These are phyloP conservation scores for Metarhizium guizhouense DNA, from an alignment of 2,329 filamentous ascomycete species.

Conservation along the genomic window DNA sequence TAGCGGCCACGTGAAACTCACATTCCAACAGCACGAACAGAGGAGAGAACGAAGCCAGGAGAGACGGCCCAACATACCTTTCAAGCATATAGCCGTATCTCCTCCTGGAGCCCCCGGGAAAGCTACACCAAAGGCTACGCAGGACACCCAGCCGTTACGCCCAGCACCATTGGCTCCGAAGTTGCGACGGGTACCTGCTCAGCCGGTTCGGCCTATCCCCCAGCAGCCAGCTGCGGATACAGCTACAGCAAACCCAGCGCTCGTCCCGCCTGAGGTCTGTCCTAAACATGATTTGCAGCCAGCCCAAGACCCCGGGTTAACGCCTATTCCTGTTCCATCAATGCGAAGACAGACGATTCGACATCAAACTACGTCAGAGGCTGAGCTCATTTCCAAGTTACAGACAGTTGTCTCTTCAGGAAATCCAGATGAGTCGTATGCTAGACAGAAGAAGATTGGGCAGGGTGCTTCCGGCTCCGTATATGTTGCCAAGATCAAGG, in stretches of 20 bases:
- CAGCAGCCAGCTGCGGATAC: neutral
- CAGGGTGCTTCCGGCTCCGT: slow-evolving; percentile 95
- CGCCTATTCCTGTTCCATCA: slow-evolving; percentile 27
- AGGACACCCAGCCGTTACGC: neutral
- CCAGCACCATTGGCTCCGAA: neutral
- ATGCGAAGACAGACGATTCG: slow-evolving; percentile 82
- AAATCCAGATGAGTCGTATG: slow-evolving; percentile 86
- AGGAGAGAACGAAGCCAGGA: neutral
- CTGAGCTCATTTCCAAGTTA: slow-evolving; percentile 89
- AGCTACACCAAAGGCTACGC: neutral
- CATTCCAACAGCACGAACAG: neutral
- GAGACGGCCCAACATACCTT: neutral
- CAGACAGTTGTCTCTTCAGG: slow-evolving; percentile 90
- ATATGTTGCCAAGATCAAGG: slow-evolving; percentile 90
- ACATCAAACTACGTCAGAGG: slow-evolving; percentile 48
- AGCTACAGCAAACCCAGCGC: neutral
- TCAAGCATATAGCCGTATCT: neutral
- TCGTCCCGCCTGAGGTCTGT: neutral
- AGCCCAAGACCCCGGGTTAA: neutral
- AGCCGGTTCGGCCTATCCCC: neutral
- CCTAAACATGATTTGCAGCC: neutral
- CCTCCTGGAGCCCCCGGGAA: neutral
- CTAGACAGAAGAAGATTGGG: slow-evolving; percentile 98
- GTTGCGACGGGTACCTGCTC: neutral
- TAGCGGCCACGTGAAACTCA: neutral